These are phyloP conservation scores for Boletus rubescentipes DNA, from an alignment of 768 basidiomycete genomes.

Conservation along the genomic window DNA sequence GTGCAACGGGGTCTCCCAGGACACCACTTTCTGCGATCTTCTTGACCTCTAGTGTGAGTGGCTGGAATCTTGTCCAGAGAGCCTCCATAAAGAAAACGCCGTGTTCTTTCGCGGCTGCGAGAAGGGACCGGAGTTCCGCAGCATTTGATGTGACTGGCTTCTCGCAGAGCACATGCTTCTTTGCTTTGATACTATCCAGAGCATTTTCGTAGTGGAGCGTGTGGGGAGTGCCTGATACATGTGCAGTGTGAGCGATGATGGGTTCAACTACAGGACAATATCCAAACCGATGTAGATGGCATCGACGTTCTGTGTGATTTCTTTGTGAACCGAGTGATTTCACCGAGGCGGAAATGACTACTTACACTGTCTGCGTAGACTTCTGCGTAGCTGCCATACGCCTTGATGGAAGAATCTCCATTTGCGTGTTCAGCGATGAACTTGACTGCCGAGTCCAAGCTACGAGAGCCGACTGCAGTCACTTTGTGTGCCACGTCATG, in stretches of 20 bases:
- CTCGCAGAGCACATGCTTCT: slow-evolving; percentile 87
- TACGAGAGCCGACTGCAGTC: slow-evolving; percentile 77
- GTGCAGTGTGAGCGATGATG: background rate
- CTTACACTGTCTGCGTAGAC: slow-evolving; percentile 69
- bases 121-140: slow-evolving; percentile 71
- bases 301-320: slow-evolving; percentile 57
- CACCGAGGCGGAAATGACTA: slow-evolving; percentile 1
- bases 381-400: slow-evolving; percentile 71
- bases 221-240: slow-evolving; percentile 73
- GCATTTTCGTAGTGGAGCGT: slow-evolving; percentile 80
- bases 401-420: slow-evolving; percentile 55
- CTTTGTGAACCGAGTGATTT: background rate
- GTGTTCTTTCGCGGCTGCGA: slow-evolving; percentile 71
- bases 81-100: slow-evolving; percentile 92
- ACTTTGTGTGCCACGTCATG: slow-evolving; percentile 68
- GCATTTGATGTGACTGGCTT: slow-evolving; percentile 83
- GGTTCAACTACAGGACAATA: background rate
- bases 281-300: slow-evolving; percentile 68
- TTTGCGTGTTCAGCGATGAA: slow-evolving; percentile 59
- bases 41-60: slow-evolving; percentile 63
- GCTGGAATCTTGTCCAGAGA: slow-evolving; percentile 84
- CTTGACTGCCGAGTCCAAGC: slow-evolving; percentile 59
- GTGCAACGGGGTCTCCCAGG: slow-evolving; percentile 64
- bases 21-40: slow-evolving; percentile 57
- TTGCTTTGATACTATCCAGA: slow-evolving; percentile 69